Evolutionary conservation across 805 yeast species (phyloP), one percentile per base, ranked within the genome.

Genomic region (Candida adriatica): DNA sequence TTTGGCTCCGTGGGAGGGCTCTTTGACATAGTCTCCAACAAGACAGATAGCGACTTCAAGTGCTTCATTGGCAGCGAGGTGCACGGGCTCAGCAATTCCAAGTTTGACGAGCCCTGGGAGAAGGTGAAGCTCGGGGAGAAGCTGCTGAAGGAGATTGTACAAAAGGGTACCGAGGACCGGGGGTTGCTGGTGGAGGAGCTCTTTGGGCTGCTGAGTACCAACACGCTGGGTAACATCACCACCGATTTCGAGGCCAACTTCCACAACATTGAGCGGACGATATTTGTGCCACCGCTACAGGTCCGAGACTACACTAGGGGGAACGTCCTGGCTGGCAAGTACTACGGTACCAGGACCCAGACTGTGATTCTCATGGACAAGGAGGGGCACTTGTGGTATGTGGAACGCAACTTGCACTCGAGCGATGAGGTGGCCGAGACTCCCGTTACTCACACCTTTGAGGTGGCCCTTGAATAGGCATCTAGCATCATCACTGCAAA

Each of bases 341-440:
- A 64, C 46, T 88, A 86, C 50, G 96, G 96, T 1, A 87, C 96
- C 0, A 60, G 96, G 33, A 83, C 95, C 0, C 95, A 87, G 53
- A 85, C 94, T 0, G 70, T 86, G 2, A 64, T 86, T 4, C 45
- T 84, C 15, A 64, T 82, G 8, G 74, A 72, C 47, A 66, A 63
- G 23, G 36, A 48, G 24, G 65, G 83, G 46, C 35, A 58, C 22
- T 56, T 81, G 14, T 68, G 69, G 29, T 83, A 81, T 53, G 59
- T 70, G 10, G 95, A 87, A 50, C 61, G 64, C 29, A 71, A 73
- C 34, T 44, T 81, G 13, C 80, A 78, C 44, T 56, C 65, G n/a
- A 48, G 63, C 9, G 77, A 73, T 45, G 49, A 53, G 25, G 31
- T 55, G 6, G 25, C 31, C 6, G 49, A 53, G 24, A 42, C 49